These are phyloP conservation scores for Cryptococcus maquisensis DNA, from an alignment of 1,284 basidiomycete genomes.

Conservation along the genomic window DNA sequence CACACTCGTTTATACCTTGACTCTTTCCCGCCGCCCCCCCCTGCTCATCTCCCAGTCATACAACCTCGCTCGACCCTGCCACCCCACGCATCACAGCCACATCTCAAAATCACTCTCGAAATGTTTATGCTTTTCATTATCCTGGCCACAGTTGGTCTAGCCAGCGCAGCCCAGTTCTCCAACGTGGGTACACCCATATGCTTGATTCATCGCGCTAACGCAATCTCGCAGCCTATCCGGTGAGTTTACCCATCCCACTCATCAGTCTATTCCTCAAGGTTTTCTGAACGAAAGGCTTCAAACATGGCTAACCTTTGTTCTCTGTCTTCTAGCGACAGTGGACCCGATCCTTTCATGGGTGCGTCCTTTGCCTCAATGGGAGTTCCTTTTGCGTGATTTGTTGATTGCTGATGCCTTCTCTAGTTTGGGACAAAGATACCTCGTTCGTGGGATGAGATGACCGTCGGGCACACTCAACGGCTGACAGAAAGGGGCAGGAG, in stretches of 20 bases:
- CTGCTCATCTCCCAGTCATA: too few relatives aligned
- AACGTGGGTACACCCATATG: slow-evolving; percentile 7
- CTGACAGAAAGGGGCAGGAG: not conserved
- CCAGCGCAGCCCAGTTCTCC: slow-evolving; percentile 9
- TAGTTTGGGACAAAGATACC: slow-evolving; percentile 14
- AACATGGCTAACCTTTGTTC: not conserved
- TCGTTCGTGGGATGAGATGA: slow-evolving; percentile 2
- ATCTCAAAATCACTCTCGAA: too few relatives aligned
- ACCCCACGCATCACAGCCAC: too few relatives aligned
- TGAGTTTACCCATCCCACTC: not conserved
- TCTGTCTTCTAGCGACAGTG: slow-evolving; percentile 2
- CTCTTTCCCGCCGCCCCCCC: too few relatives aligned
- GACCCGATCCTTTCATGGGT: slow-evolving; percentile 18
- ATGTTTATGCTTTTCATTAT: not conserved
- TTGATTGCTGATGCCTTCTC: not conserved
- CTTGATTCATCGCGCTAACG: not conserved
- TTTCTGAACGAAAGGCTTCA: not conserved
- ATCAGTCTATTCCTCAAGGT: not conserved
- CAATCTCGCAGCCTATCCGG: slow-evolving; percentile 10
- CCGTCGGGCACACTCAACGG: too few relatives aligned
- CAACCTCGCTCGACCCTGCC: too few relatives aligned
- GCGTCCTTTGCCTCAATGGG: not conserved
- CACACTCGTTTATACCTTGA: too few relatives aligned
- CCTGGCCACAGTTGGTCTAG: slow-evolving; percentile 1
- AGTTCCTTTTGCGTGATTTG: not conserved